Evolutionary conservation across 345 rosid species (phyloP), one percentile per base, ranked within the genome.

Genomic region (Lagerstroemia speciosa): DNA sequence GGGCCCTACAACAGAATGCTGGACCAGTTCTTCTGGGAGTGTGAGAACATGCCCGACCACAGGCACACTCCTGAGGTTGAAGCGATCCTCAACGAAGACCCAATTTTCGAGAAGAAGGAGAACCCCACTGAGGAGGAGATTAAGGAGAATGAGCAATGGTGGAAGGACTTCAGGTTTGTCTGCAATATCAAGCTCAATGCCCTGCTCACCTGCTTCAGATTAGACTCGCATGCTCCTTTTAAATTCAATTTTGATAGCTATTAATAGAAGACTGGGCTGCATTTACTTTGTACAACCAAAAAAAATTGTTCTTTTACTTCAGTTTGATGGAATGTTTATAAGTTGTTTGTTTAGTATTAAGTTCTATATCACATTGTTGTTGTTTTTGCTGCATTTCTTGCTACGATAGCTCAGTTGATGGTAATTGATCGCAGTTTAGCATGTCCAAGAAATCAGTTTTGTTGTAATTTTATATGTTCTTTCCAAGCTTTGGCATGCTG

Each of bases 51-150:
- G 48, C 96, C 96, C 16, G 93, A 90, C 68, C 69, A 87, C 75
- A 82, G 92, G 34, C 87, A 89, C 82, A 45, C 97, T 1, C 91
- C 97, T 0, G 87, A 90, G 76, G 97, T 93, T 27, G 96, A 90
- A 11, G 80, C 76, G 62, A 78, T 89, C 68, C 80, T 90, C 0
- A 83, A 70, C 34, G 89, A 88, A 43, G 90, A 88, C 71, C 83
- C 87, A 0, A 1, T 76, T 34, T 83, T 85, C 50, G 92, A 88
- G 41, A 83, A 80, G 74, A 88, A 87, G 72, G 92, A 90, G 74
- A 85, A 88, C 65, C 91, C 97, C 7, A 84, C 83, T 5, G 62
- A 76, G 43, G 84, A 88, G 31, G 98, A 90, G 74, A 53, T 84
- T 33, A 76, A 76, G 67, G 89, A 87, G 74, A 90, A 88, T 67